Evolutionary conservation across 108 stramenopile species (phyloP), one percentile per base, ranked within the genome.

Genomic region (Cylindrotheca fusiformis): DNA sequence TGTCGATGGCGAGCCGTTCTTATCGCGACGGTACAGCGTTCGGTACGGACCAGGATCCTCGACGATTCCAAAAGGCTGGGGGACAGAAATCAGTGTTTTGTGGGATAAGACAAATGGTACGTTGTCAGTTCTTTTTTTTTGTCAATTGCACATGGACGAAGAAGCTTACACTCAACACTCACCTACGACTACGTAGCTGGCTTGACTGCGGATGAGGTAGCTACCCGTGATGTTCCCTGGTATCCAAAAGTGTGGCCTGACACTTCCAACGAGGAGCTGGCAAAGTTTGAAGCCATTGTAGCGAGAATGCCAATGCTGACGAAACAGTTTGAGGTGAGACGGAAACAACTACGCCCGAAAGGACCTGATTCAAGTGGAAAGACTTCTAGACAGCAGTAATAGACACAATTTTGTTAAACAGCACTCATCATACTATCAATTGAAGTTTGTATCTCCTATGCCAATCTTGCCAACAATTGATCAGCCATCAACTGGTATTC

Each of bases 41-140:
- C 84, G 90, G 5, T 91, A 91, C 61, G 65, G 70, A 33, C 90
- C 86, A n/a, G 90, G 90, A 10, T 69, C 68, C 14, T 71, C 89
- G 8, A 25, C 55, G 12, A 81, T 91, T 45, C 81, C 84, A 14
- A 72, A 68, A 3, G 90, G 90, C 4, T 91, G 72, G 44, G 84
- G 83, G 12, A 68, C 71, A 0, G 90, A 91, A 71, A 75, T 68
- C 26, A 79, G 77, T 24, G 84, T 81, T 18, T 48, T 91, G 52
- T 81, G 73, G 54, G 69, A 87, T 46, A 48, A 44, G n/a, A 21
- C 63, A n/a, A 87, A 87, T 71, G 90, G 73, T 50, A 14, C 6
- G 36, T 41, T 6, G 14, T 14, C 10, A 41, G 14, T 41, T n/a
- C n/a, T n/a, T n/a, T n/a, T n/a, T n/a, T n/a, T n/a, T n/a, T n/a